These are phyloP conservation scores for Acer negundo DNA, from an alignment of 345 rosid genomes.

Conservation along the genomic window DNA sequence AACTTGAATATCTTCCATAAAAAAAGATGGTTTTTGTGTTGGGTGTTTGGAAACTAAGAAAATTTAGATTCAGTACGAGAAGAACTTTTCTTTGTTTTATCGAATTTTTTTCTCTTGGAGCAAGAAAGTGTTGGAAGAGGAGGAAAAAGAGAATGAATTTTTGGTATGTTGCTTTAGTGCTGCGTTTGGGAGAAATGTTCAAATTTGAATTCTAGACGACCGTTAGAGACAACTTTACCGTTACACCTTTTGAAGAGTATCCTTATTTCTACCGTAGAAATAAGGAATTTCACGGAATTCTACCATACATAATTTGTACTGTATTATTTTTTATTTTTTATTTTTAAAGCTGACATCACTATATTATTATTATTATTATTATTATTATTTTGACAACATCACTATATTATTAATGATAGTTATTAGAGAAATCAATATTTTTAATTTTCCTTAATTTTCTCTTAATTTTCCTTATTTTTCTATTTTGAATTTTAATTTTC, in stretches of 20 bases:
- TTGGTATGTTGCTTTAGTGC: constrained; percentile 19
- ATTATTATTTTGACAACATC: too few species aligned
- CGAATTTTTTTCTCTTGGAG: neutral
- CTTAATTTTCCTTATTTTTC: too few species aligned
- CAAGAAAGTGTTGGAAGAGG: constrained; percentile 15
- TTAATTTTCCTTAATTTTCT: too few species aligned
- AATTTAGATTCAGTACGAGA: neutral
- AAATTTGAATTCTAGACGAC: constrained; percentile 35
- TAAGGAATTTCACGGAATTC: too few species aligned
- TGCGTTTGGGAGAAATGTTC: constrained; percentile 18
- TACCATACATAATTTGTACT: too few species aligned
- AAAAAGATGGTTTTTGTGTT: constrained; percentile 13
- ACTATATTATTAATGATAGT: too few species aligned
- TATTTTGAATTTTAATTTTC: too few species aligned
- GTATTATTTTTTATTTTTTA: too few species aligned
- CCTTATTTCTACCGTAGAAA: too few species aligned
- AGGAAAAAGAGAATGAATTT: neutral
- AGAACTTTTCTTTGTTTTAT: neutral
- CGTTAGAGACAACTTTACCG: constrained; percentile 27
- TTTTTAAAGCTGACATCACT: too few species aligned
- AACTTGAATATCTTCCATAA: constrained; percentile 48
- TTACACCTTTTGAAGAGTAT: neutral
- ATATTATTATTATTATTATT: too few species aligned
- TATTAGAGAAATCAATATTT: too few species aligned
- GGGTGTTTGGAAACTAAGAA: constrained; percentile 18